Base-by-base conservation (phyloP, 2,329 filamentous ascomycete species). In the Microcyclosporella mali region DNA sequence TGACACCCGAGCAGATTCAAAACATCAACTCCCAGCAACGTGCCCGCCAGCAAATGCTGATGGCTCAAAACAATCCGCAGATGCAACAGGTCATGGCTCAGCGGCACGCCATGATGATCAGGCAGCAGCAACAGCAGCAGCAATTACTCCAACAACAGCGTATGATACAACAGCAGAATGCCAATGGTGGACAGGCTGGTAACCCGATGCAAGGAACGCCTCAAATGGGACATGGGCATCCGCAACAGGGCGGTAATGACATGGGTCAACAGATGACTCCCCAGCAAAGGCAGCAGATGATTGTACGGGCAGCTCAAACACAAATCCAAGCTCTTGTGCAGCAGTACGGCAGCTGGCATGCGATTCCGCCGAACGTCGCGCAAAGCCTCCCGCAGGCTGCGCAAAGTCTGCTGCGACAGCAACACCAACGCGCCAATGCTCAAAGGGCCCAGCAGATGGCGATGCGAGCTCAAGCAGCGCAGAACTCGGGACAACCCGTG, bases 1-100 rank as follows among this genome's bases (percentile, higher is more conserved):
- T 59, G 55, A 60, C 56, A 21, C 59, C 58, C 2, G 51, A 57
- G 42, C 57, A 60, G 25, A 55, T 64, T 19, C 62, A 64, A 39
- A 53, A 62, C 15, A 60, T 65, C 32, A 58, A 61, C 37, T 61
- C 65, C 40, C 58, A 60, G 12, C 55, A 64, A 19, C 53, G 41
- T 19, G 7, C n/a, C 10, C 37, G 58, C 16, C 59, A 64, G 32
- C 60, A 64, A 35, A 46, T 50, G 38, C 47, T 52, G 38, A 45
- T 50, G 37, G 46, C 50, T 16, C 53, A 55, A 36, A 32, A 44
- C 4, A 49, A 52, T 18, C 51, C 49, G 21, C 49, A 47, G 38
- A 47, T 43, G 51, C 47, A 47, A 45, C 47, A 57, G 49, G 44
- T 55, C 49, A 33, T 53, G n/a, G 46, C 45, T 10, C 44, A 50